These are phyloP conservation scores for Gastrolobium bilobum DNA, from an alignment of 306 rosid genomes.

Conservation along the genomic window DNA sequence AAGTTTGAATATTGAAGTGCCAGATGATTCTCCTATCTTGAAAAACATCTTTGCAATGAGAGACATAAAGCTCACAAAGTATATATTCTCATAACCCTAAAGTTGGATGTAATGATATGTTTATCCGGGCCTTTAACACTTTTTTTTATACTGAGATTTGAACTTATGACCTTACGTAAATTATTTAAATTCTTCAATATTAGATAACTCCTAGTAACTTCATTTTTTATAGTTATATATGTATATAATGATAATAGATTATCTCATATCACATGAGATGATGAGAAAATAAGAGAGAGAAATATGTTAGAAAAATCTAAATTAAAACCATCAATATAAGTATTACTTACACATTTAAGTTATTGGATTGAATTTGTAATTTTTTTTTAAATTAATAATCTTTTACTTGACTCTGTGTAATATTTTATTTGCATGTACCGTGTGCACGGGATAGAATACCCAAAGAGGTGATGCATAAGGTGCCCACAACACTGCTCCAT, in stretches of 20 bases:
- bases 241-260: no score
- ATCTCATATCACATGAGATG: no score
- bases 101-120: background rate
- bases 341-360: no score
- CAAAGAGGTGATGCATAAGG: conserved; percentile 72
- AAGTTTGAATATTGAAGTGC: conserved; percentile 60
- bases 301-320: no score
- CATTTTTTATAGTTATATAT: background rate
- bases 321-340: no score
- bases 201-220: no score
- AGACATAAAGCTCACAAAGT: conserved; percentile 74
- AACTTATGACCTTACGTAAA: no score
- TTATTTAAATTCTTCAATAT: no score
- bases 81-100: background rate
- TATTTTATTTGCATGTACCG: background rate
- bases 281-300: no score
- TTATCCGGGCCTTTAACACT: background rate
- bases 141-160: no score
- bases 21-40: conserved; percentile 58
- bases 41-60: conserved; percentile 65
- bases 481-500: conserved; percentile 78
- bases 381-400: background rate
- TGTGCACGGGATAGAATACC: conserved; percentile 65
- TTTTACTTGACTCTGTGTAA: background rate
- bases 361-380: no score